Evolutionary conservation across 306 rosid species (phyloP).

Genomic region (Casuarina cunninghamiana): DNA sequence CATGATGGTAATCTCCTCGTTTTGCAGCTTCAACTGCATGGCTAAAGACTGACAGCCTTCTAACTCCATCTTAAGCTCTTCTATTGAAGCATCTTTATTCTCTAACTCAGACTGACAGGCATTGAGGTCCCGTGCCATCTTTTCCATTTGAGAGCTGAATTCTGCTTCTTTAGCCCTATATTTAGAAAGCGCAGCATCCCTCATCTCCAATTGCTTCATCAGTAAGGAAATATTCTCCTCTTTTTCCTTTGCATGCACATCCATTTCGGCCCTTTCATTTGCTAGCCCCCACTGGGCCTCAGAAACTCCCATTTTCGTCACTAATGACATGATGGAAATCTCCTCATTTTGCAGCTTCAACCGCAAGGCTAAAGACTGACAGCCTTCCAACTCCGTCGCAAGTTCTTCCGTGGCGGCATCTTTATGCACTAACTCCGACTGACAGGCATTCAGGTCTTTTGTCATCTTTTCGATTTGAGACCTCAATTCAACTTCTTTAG

Average conservation of each 20-base stretch:
- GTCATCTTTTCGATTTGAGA: slow-evolving; percentile 36
- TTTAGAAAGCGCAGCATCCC: slow-evolving; percentile 18
- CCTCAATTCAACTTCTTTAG: slow-evolving; percentile 58
- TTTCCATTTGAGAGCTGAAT: slow-evolving; percentile 43
- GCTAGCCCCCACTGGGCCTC: slow-evolving; percentile 53
- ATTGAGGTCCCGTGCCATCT: slow-evolving; percentile 38
- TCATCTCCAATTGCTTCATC: slow-evolving; percentile 64
- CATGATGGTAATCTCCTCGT: slow-evolving; percentile 65
- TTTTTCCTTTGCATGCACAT: slow-evolving; percentile 34
- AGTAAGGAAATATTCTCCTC: slow-evolving; percentile 41
- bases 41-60: slow-evolving; percentile 42
- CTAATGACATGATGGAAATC: slow-evolving; percentile 55
- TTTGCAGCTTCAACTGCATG: slow-evolving; percentile 61
- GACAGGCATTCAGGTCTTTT: slow-evolving; percentile 37
- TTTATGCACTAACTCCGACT: slow-evolving; percentile 42
- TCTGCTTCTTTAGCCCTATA: slow-evolving; percentile 54
- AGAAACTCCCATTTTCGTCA: slow-evolving; percentile 53
- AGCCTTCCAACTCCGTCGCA: slow-evolving; percentile 50
- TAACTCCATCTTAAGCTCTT: slow-evolving; percentile 51
- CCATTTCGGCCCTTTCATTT: slow-evolving; percentile 39
- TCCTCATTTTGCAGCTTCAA: slow-evolving; percentile 71
- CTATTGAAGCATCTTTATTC: slow-evolving; percentile 38
- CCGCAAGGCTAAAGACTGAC: slow-evolving; percentile 41
- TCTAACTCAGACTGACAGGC: slow-evolving; percentile 42
- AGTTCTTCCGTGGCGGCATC: slow-evolving; percentile 43